Evolutionary conservation across 1,284 basidiomycete species (phyloP).

Genomic region (Chalciporus sp.): DNA sequence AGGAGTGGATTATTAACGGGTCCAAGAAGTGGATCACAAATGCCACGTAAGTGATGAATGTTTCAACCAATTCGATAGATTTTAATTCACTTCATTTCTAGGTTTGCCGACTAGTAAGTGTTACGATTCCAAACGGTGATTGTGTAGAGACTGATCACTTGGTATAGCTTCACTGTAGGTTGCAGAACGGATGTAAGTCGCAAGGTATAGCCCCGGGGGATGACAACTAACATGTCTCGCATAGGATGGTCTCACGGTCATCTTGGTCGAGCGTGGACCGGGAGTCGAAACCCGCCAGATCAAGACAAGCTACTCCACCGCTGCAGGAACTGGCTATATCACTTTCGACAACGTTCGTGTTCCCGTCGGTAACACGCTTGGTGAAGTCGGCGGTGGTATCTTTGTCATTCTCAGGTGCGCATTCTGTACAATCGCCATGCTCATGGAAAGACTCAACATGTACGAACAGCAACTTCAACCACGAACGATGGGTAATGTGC

Average conservation of each 20-base stretch:
- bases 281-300: conserved; percentile 80
- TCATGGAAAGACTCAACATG: background rate
- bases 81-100: conserved; percentile 20
- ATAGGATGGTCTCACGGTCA: conserved; percentile 51
- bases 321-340: conserved; percentile 78
- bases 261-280: conserved; percentile 73
- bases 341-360: conserved; percentile 85
- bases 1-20: conserved; percentile 84
- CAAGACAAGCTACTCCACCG: conserved; percentile 72
- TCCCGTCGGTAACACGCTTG: conserved; percentile 78
- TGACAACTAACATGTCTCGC: conserved; percentile 1
- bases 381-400: conserved; percentile 78
- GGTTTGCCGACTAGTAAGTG: conserved; percentile 57
- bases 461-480: conserved; percentile 58
- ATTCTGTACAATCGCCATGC: background rate
- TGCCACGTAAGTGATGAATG: conserved; percentile 49
- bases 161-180: conserved; percentile 61
- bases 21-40: conserved; percentile 87
- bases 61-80: background rate
- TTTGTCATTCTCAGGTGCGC: conserved; percentile 57
- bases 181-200: conserved; percentile 60
- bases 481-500: conserved; percentile 71
- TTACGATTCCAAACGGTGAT: background rate
- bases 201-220: background rate
- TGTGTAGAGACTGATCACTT: background rate